Percentiles rank a stretch among this genome's conserved stretches.
Conservation (phyloP, 1,284 basidiomycete species). For the Ceratobasidium sp. region DNA sequence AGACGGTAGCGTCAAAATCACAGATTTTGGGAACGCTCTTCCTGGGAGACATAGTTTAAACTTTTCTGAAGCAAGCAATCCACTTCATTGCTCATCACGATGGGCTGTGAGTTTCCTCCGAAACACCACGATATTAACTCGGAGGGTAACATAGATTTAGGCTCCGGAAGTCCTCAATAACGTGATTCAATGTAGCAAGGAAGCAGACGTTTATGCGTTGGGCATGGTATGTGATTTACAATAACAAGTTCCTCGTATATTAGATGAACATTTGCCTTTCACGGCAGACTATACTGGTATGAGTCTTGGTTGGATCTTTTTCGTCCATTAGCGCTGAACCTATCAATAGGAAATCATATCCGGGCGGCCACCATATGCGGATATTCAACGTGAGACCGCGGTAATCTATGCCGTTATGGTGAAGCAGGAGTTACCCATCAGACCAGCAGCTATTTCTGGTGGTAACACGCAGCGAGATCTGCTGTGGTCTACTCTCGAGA, state of each 20-base stretch:
- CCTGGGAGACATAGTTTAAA: not conserved
- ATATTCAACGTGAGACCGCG: not conserved
- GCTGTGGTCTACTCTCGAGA: slow-evolving; percentile 8
- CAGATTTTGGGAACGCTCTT: slow-evolving; percentile 28
- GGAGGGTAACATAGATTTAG: not conserved
- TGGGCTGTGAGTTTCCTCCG: slow-evolving; percentile 20
- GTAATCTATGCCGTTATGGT: not conserved
- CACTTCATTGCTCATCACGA: not conserved
- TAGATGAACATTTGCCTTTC: too few species aligned
- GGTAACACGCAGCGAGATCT: not conserved
- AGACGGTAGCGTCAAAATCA: slow-evolving; percentile 1
- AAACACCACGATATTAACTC: too few species aligned
- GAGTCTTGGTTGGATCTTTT: not conserved
- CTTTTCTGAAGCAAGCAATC: slow-evolving; percentile 1
- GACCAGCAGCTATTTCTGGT: slow-evolving; percentile 1
- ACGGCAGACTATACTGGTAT: slow-evolving; percentile 13
- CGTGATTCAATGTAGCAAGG: not conserved
- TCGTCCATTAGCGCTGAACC: too few species aligned
- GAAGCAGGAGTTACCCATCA: not conserved
- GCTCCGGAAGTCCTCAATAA: slow-evolving; percentile 24
- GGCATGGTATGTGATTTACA: slow-evolving; percentile 22
- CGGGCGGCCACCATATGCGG: not conserved
- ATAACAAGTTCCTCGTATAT: too few species aligned
- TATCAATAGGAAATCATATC: slow-evolving; percentile 8
- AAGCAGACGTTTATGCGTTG: slow-evolving; percentile 31